A percentile compares a stretch with the other conserved stretches of the same genome.
Evolutionary conservation across 139 green algal genomes (phyloP).

Genomic region (Mesotaenium endlicherianum): DNA sequence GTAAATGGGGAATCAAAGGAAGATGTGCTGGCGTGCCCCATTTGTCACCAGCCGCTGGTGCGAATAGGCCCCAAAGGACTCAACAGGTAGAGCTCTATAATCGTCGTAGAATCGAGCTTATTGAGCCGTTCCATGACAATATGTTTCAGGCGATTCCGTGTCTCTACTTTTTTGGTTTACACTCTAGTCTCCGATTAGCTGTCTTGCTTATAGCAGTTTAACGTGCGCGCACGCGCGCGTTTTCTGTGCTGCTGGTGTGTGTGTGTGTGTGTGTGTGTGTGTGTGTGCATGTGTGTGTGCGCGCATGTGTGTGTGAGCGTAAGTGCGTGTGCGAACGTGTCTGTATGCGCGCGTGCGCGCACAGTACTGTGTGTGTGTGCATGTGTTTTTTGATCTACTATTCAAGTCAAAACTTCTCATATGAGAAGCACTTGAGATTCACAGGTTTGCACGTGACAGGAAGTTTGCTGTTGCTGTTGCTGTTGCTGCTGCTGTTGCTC

Average conservation of each 20-base stretch:
- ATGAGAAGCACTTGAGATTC: background rate
- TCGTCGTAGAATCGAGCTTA: background rate
- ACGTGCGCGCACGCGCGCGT: background rate
- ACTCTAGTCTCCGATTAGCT: background rate
- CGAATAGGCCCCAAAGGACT: background rate
- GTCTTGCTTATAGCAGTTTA: background rate
- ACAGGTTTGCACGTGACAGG: background rate
- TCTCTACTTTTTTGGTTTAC: background rate
- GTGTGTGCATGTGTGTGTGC: background rate
- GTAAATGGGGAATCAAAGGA: too few species aligned
- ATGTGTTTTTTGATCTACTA: background rate
- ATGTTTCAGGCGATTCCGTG: background rate
- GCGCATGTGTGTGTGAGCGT: background rate
- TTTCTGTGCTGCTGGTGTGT: background rate
- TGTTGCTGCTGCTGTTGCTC: slow-evolving; percentile 36
- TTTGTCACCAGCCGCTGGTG: background rate
- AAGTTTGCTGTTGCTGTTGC: background rate
- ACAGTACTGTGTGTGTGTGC: background rate
- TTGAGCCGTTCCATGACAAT: background rate
- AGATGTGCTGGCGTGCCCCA: background rate
- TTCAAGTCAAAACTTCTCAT: background rate
- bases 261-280: background rate
- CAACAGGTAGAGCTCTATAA: background rate
- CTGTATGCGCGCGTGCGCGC: background rate
- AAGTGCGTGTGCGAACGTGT: background rate